Evolutionary conservation across 202 grass and related monocot genomes (phyloP).

Genomic region (Zizania palustris): DNA sequence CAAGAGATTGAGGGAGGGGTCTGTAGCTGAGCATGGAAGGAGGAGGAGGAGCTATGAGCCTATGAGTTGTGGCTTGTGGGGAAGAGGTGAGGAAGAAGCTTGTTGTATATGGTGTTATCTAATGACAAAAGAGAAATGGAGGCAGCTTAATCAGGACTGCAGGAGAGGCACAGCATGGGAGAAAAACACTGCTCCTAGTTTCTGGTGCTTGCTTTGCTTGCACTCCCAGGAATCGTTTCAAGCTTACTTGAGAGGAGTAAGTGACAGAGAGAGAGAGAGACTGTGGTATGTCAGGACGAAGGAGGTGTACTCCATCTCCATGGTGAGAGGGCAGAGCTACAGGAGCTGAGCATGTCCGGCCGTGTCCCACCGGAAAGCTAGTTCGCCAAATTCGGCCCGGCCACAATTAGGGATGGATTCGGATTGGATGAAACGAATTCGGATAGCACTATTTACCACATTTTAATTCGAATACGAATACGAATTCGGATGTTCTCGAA

Average conservation of each 20-base stretch:
- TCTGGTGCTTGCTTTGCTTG: conserved; percentile 89
- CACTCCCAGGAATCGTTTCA: conserved; percentile 91
- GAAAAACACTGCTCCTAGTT: conserved; percentile 44
- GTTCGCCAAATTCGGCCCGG: too few species aligned
- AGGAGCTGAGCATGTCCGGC: conserved; percentile 33
- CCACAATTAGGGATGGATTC: too few species aligned
- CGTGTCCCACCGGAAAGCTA: not conserved
- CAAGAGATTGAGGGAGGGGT: not conserved
- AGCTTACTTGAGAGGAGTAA: conserved; percentile 56
- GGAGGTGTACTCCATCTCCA: conserved; percentile 52
- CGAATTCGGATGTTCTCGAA: too few species aligned
- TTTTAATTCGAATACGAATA: too few species aligned
- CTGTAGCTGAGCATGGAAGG: not conserved
- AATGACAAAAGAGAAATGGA: conserved; percentile 39
- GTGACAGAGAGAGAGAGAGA: too few species aligned
- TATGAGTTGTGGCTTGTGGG: conserved; percentile 14
- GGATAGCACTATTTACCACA: too few species aligned
- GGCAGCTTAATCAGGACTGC: too few species aligned
- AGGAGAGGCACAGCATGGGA: not conserved
- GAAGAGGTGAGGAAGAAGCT: conserved; percentile 4
- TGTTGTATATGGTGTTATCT: conserved; percentile 8
- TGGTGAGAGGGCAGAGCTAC: conserved; percentile 47
- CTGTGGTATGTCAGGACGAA: conserved; percentile 74
- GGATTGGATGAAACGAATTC: too few species aligned
- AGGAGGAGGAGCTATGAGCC: not conserved